Conservation (phyloP, 2,329 filamentous ascomycete species). For the Alternaria infectoria region DNA sequence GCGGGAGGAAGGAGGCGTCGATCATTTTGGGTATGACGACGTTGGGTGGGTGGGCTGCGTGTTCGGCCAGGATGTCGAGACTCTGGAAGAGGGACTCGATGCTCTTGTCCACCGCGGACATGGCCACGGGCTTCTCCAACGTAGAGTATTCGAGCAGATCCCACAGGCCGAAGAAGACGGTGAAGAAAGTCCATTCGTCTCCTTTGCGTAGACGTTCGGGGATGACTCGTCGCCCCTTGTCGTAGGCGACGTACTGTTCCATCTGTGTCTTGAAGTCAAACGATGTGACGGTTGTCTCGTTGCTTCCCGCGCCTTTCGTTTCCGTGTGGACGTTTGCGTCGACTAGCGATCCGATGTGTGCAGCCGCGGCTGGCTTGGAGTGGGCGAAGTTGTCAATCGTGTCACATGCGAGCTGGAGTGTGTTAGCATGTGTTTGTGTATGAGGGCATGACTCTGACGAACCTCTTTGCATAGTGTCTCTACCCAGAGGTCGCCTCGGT, state of each 20-base stretch:
- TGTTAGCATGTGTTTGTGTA: conserved; percentile 25
- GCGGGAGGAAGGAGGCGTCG: conserved; percentile 47
- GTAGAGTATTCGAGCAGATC: conserved; percentile 44
- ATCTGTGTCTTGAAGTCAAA: conserved; percentile 48
- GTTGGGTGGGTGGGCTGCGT: conserved; percentile 29
- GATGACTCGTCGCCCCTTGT: conserved; percentile 22
- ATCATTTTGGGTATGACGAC: conserved; percentile 41
- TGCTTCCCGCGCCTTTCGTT: conserved; percentile 22
- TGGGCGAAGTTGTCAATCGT: conserved; percentile 47
- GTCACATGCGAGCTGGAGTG: conserved; percentile 43
- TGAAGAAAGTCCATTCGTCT: conserved; percentile 44
- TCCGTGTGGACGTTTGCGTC: conserved; percentile 41
- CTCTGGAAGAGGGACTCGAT: conserved; percentile 43
- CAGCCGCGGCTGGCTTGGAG: conserved; percentile 29
- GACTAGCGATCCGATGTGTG: conserved; percentile 38
- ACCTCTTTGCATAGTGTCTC: conserved; percentile 48
- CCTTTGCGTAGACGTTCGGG: conserved; percentile 23
- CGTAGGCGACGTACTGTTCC: conserved; percentile 42
- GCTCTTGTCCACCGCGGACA: conserved; percentile 41
- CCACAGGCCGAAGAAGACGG: conserved; percentile 47
- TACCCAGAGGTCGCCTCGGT: conserved; percentile 44
- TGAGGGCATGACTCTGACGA: conserved; percentile 23
- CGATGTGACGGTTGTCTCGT: conserved; percentile 21
- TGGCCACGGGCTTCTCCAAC: conserved; percentile 34
- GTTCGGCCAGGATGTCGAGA: conserved; percentile 41